Conservation (phyloP, 805 yeast genomes). For the Lachancea cidri region DNA sequence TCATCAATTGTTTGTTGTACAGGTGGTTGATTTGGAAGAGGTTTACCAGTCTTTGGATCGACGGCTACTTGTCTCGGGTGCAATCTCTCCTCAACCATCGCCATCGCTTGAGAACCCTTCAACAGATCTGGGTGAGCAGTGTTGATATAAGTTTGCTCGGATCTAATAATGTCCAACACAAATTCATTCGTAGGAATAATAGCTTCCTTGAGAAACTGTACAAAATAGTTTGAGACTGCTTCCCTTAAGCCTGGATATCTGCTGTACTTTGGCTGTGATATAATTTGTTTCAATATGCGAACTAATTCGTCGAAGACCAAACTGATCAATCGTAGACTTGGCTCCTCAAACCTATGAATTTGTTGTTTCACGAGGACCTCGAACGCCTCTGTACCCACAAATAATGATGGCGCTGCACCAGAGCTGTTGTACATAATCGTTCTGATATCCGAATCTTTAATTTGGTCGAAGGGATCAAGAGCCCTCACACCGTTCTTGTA, state of each 20-base stretch:
- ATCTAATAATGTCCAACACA: conserved; percentile 71
- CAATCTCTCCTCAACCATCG: conserved; percentile 79
- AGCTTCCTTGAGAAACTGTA: conserved; percentile 73
- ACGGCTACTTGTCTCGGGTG: conserved; percentile 68
- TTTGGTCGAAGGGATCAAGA: conserved; percentile 93
- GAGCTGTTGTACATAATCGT: conserved; percentile 96
- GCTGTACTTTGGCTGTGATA: conserved; percentile 73
- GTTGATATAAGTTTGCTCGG: conserved; percentile 92
- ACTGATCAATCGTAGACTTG: conserved; percentile 80
- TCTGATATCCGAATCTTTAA: conserved; percentile 91
- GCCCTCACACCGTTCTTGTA: conserved; percentile 89
- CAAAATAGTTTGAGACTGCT: conserved; percentile 71
- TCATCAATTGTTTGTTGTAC: conserved; percentile 36
- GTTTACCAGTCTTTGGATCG: conserved; percentile 88
- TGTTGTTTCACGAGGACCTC: conserved; percentile 94
- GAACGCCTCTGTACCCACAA: conserved; percentile 96
- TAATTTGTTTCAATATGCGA: conserved; percentile 78
- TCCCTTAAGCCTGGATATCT: conserved; percentile 92
- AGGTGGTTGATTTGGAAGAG: conserved; percentile 42
- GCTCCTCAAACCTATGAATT: conserved; percentile 91
- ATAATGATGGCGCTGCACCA: conserved; percentile 92
- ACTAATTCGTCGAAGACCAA: conserved; percentile 92
- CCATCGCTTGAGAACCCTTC: conserved; percentile 93
- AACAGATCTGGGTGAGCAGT: conserved; percentile 97
- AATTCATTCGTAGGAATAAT: conserved; percentile 81